These are phyloP conservation scores for Phytophthora chlamydospora DNA, from an alignment of 352 stramenopile genomes.

Conservation along the genomic window DNA sequence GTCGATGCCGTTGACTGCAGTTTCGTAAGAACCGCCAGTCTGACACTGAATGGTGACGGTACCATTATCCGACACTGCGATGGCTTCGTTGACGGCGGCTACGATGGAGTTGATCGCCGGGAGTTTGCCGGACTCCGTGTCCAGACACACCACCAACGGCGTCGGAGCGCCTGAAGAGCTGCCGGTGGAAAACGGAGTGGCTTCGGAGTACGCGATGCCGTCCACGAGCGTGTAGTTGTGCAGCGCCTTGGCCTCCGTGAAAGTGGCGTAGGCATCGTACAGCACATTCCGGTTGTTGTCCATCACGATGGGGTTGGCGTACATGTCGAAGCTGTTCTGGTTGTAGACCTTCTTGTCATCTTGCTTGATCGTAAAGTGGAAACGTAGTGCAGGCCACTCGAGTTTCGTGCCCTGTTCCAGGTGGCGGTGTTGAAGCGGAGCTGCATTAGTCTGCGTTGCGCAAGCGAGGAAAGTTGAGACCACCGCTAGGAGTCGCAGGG, in stretches of 20 bases:
- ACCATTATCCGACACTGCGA: neutral
- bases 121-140: conserved; percentile 12
- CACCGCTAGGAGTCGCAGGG: neutral
- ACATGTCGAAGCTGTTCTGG: conserved; percentile 28
- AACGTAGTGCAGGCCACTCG: conserved; percentile 30
- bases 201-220: conserved; percentile 25
- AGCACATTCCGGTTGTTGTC: conserved; percentile 15
- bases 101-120: conserved; percentile 19
- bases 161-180: conserved; percentile 3
- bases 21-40: conserved; percentile 13
- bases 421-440: conserved; percentile 8
- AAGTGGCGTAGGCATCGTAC: conserved; percentile 32
- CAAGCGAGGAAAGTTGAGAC: neutral
- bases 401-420: neutral
- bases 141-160: conserved; percentile 20
- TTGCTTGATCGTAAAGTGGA: conserved; percentile 41
- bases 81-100: conserved; percentile 6
- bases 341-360: conserved; percentile 34
- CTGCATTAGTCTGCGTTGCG: neutral
- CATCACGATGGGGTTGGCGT: conserved; percentile 30
- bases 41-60: neutral
- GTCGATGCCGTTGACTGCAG: conserved; percentile 8
- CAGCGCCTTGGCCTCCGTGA: conserved; percentile 17
- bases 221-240: conserved; percentile 37
- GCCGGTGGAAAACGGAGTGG: conserved; percentile 7